Evolutionary conservation across 208 protist genomes (phyloP).

Genomic region (Crithidia fasciculata): DNA sequence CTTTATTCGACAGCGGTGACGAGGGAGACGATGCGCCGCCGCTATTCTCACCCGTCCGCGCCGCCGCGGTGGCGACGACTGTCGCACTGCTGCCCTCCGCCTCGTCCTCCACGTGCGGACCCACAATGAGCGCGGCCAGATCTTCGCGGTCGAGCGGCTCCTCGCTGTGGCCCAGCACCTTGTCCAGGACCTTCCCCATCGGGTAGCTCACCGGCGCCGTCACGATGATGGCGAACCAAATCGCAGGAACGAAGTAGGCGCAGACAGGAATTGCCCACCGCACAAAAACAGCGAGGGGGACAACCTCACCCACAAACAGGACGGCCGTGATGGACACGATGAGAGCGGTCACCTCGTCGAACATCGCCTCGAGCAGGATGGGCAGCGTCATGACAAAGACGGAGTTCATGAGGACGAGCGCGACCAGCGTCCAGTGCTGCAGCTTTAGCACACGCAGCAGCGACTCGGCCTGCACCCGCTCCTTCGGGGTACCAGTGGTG

Average conservation of each 20-base stretch:
- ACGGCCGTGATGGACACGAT: constrained; percentile 85
- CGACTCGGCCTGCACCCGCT: constrained; percentile 40
- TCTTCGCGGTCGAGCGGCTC: constrained; percentile 70
- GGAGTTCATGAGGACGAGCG: constrained; percentile 84
- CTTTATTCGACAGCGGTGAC: neutral
- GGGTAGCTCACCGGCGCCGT: constrained; percentile 80
- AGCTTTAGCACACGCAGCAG: constrained; percentile 54
- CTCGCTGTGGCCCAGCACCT: constrained; percentile 66
- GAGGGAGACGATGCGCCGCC: neutral
- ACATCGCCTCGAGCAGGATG: constrained; percentile 75
- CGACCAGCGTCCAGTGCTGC: constrained; percentile 83
- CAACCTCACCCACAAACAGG: constrained; percentile 91
- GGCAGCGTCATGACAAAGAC: constrained; percentile 80
- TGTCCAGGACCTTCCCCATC: constrained; percentile 80
- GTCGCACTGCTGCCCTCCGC: neutral
- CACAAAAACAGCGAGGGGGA: constrained; percentile 91
- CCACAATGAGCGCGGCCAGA: constrained; percentile 70
- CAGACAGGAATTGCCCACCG: constrained; percentile 83
- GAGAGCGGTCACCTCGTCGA: constrained; percentile 71
- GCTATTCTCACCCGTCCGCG: neutral
- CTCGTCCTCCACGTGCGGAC: constrained; percentile 34
- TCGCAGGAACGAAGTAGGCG: constrained; percentile 50
- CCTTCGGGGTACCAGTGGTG: constrained; percentile 49
- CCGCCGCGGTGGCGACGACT: neutral
- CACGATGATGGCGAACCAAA: constrained; percentile 74